Evolutionary conservation across 2,329 filamentous ascomycete species (phyloP).

Genomic region (Plectosphaerella plurivora): DNA sequence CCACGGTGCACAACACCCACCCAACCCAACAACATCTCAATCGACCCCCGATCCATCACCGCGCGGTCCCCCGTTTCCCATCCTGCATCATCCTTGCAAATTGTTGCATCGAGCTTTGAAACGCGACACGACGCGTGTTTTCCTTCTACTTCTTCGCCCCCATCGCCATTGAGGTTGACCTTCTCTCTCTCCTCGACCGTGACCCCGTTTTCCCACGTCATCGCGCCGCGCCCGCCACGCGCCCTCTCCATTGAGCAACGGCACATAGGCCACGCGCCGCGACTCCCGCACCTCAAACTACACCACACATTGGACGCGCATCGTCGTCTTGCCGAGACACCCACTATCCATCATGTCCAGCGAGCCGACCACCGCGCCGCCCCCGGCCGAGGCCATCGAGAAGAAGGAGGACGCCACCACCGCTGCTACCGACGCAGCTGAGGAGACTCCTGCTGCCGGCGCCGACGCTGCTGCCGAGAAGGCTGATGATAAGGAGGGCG

Average conservation of each 20-base stretch:
- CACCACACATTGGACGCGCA: slow-evolving; percentile 8
- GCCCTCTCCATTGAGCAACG: slow-evolving; percentile 23
- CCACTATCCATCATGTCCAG: slow-evolving; percentile 31
- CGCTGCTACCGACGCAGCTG: slow-evolving; percentile 16
- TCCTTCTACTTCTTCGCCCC: background rate
- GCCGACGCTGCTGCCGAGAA: slow-evolving; percentile 20
- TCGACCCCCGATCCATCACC: no score
- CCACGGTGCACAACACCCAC: background rate
- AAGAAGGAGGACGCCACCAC: slow-evolving; percentile 29
- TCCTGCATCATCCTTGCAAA: background rate
- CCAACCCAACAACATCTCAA: background rate
- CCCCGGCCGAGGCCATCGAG: slow-evolving; percentile 10
- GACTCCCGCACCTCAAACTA: slow-evolving; percentile 23
- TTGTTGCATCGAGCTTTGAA: background rate
- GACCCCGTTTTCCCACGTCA: slow-evolving; percentile 10
- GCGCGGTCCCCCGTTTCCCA: background rate
- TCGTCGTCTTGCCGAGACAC: slow-evolving; percentile 6
- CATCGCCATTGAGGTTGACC: background rate
- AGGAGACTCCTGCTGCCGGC: slow-evolving; percentile 15
- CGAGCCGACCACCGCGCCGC: slow-evolving; percentile 19
- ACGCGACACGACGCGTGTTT: background rate
- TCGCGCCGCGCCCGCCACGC: slow-evolving; percentile 8
- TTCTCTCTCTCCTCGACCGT: background rate
- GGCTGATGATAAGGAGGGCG: slow-evolving; percentile 17
- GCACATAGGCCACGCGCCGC: slow-evolving; percentile 22